Conservation (phyloP, 208 protist species). For the Leishmania gerbilli region DNA sequence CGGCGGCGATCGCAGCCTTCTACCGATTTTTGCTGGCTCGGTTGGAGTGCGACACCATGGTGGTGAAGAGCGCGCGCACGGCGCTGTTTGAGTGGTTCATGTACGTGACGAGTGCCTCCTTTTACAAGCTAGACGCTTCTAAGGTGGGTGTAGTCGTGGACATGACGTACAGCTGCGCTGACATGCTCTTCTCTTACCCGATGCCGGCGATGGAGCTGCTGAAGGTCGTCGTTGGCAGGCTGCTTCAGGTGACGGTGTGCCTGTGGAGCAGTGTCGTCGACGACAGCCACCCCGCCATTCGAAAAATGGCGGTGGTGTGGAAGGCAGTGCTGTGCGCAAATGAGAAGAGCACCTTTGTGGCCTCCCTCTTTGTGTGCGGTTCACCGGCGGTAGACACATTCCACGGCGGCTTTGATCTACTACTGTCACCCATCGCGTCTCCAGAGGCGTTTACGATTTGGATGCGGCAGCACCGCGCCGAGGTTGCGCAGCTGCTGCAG, state of each 20-base stretch:
- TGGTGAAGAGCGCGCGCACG: conserved; percentile 32
- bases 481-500: conserved; percentile 27
- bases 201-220: conserved; percentile 55
- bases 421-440: conserved; percentile 20
- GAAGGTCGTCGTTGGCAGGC: conserved; percentile 31
- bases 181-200: conserved; percentile 46
- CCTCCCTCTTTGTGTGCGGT: conserved; percentile 19
- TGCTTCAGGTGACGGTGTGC: conserved; percentile 54
- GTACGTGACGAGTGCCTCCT: conserved; percentile 45
- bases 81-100: conserved; percentile 71
- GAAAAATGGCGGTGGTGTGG: conserved; percentile 50
- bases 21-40: conserved; percentile 40
- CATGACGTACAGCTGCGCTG: conserved; percentile 40
- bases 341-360: conserved; percentile 9
- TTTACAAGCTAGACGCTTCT: conserved; percentile 37
- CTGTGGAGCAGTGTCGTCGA: conserved; percentile 20
- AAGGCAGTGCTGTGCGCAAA: conserved; percentile 33
- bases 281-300: conserved; percentile 13
- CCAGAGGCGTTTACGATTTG: conserved; percentile 29
- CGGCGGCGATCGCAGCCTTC: conserved; percentile 38
- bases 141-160: conserved; percentile 44
- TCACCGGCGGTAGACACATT: conserved; percentile 16
- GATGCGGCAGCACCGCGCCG: conserved; percentile 24
- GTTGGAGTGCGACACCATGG: conserved; percentile 31
- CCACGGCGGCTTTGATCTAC: conserved; percentile 32